Evolutionary conservation across 1,284 basidiomycete genomes (phyloP), one percentile per base, ranked within the genome.

Genomic region (Macrocybe sp.): DNA sequence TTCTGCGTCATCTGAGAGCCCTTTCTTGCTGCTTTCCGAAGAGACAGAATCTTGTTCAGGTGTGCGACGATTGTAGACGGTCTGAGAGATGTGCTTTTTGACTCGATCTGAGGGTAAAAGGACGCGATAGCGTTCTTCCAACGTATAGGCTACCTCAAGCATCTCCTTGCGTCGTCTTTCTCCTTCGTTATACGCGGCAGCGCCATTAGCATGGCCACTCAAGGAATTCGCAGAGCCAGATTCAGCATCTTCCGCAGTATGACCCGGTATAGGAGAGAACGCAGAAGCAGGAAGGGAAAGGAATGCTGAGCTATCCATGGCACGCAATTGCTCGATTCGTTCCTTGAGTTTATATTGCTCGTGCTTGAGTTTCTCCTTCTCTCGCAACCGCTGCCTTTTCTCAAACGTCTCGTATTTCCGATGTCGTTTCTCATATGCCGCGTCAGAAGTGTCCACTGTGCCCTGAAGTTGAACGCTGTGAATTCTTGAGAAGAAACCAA

Each of bases 271-370:
- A 14, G 64, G 57, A 10, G 76, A 68, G 59, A 88, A 86, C 30
- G 72, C 70, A 11, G 75, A 67, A 5, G 76, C 74, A 41, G 83
- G 76, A 39, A 88, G 68, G 29, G 70, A 59, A 34, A 87, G 74
- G 64, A 90, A 91, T 1, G 83, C 80, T 43, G 75, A 65, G 38
- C 76, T 64, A 53, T 92, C 88, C 78, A 89, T 85, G 12, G 69
- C 74, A 52, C 78, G 80, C 50, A 96, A 73, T 60, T 93, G 84
- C 40, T 95, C 92, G 53, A 95, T 89, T 32, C 92, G 81, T 59
- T 91, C 83, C 59, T 87, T 85, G 58, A 97, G 81, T 64, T 93
- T 94, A 69, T 93, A 91, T 53, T 93, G 89, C 60, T 93, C 90
- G 54, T 92, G 86, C 62, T 88, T 83, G 51, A 97, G 78, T 60